phyloP scores from a whole-genome alignment of 805 yeast genomes.

The Barnettozyma siamensis region DNA sequence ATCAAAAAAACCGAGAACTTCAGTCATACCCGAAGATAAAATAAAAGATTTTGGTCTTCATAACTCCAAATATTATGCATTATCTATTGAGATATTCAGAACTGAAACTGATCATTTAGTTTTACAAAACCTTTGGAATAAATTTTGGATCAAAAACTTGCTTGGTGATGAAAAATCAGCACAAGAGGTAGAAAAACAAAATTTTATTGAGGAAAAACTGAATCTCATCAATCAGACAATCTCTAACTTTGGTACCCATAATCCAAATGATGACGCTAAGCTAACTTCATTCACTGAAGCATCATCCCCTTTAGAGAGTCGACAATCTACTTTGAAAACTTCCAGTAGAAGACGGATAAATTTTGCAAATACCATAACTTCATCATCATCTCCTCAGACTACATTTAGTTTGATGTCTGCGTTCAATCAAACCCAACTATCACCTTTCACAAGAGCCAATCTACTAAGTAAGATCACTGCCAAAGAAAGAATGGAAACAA shows the following conservation, averaged over 20 bases:
- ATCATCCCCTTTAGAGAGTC: not conserved
- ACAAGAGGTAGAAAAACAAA: constrained; percentile 1
- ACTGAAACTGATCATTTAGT: constrained; percentile 44
- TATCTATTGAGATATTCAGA: constrained; percentile 56
- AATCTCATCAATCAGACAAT: constrained; percentile 13
- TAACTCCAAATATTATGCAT: constrained; percentile 59
- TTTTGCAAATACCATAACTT: not conserved
- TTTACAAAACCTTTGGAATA: constrained; percentile 37
- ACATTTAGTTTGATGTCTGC: constrained; percentile 4
- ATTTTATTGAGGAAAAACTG: constrained; percentile 9
- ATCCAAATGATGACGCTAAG: constrained; percentile 4
- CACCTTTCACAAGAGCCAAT: constrained; percentile 22
- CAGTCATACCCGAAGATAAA: constrained; percentile 42
- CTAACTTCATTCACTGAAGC: not conserved
- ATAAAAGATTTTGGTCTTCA: constrained; percentile 66
- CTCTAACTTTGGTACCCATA: constrained; percentile 10
- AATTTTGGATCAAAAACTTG: constrained; percentile 42
- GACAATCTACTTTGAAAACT: not conserved
- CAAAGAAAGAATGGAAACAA: constrained; percentile 12
- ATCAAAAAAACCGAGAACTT: constrained; percentile 1
- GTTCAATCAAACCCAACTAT: constrained; percentile 13
- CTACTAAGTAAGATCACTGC: constrained; percentile 14
- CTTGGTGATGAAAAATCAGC: constrained; percentile 13
- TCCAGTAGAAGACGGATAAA: not conserved
- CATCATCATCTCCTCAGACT: constrained; percentile 7